phyloP scores from a whole-genome alignment of 2,329 filamentous ascomycete genomes.

The Dendrostoma leiphaemia region DNA sequence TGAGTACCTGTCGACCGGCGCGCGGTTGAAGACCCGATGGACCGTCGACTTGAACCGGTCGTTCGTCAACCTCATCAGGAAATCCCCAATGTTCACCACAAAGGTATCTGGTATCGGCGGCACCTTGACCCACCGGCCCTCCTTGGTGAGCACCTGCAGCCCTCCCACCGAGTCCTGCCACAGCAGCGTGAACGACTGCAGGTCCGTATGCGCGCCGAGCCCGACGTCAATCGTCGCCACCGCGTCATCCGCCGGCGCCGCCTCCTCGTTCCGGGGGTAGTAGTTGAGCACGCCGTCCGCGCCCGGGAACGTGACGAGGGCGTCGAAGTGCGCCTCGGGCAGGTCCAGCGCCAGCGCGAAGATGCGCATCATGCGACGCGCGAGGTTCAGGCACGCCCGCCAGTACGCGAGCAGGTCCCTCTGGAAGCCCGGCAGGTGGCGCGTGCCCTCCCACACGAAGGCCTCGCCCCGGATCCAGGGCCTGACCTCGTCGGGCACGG shows the following conservation, averaged over 20 bases:
- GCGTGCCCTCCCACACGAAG: slow-evolving; percentile 25
- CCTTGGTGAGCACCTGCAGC: slow-evolving; percentile 39
- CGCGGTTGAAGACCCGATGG: slow-evolving; percentile 46
- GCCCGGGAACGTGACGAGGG: slow-evolving; percentile 21
- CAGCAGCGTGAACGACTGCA: slow-evolving; percentile 47
- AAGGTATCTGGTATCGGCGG: slow-evolving; percentile 42
- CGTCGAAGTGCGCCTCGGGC: slow-evolving; percentile 22
- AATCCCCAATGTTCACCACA: slow-evolving; percentile 53
- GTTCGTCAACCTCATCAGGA: slow-evolving; percentile 50
- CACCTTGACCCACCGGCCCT: slow-evolving; percentile 43
- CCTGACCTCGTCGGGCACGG: slow-evolving; percentile 6
- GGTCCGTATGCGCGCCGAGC: slow-evolving; percentile 44
- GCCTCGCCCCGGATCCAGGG: slow-evolving; percentile 19
- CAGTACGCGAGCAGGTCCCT: slow-evolving; percentile 24
- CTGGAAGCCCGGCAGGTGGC: slow-evolving; percentile 22
- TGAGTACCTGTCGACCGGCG: slow-evolving; percentile 42
- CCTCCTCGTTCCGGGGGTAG: slow-evolving; percentile 40
- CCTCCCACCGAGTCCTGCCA: slow-evolving; percentile 44
- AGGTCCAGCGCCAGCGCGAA: slow-evolving; percentile 25
- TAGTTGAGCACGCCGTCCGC: slow-evolving; percentile 28
- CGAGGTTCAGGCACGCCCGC: slow-evolving; percentile 22
- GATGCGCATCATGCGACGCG: slow-evolving; percentile 23
- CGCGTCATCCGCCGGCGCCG: slow-evolving; percentile 27
- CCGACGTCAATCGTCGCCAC: slow-evolving; percentile 35
- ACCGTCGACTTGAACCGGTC: slow-evolving; percentile 46